These are phyloP conservation scores for Cryptosporidium viatorum DNA, from an alignment of 169 alveolate species.

Conservation along the genomic window DNA sequence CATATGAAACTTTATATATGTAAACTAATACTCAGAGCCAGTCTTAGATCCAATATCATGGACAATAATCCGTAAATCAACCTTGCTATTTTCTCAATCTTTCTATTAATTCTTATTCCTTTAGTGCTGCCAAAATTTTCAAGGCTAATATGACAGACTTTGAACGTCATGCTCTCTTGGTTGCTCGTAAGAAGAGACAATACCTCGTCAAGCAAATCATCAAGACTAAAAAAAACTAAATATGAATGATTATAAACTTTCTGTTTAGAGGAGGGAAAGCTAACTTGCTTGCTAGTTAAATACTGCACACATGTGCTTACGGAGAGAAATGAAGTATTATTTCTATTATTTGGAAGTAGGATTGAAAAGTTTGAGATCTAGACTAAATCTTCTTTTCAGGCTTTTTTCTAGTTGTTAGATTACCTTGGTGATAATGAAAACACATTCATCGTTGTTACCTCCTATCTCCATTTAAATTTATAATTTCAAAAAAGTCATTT, in stretches of 20 bases:
- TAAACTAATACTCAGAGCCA: not conserved
- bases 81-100: not conserved
- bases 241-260: not conserved
- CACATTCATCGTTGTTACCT: not conserved
- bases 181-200: conserved; percentile 79
- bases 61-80: not conserved
- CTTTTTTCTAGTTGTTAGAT: not conserved
- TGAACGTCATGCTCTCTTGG: conserved; percentile 87
- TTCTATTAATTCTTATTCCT: not conserved
- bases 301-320: not conserved
- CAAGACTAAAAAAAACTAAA: conserved; percentile 41
- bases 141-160: conserved; percentile 87
- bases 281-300: not conserved
- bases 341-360: conserved; percentile 13
- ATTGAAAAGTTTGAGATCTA: not conserved
- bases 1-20: not conserved
- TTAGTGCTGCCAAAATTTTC: conserved; percentile 67
- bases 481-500: not conserved
- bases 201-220: conserved; percentile 37
- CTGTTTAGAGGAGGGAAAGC: not conserved
- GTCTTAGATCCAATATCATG: not conserved
- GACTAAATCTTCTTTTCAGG: not conserved
- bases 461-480: conserved; percentile 3
- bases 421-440: not conserved
- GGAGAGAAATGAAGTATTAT: not conserved